These are phyloP conservation scores for Penicillium riverlandense DNA, from an alignment of 495 filamentous ascomycete genomes.

Conservation along the genomic window DNA sequence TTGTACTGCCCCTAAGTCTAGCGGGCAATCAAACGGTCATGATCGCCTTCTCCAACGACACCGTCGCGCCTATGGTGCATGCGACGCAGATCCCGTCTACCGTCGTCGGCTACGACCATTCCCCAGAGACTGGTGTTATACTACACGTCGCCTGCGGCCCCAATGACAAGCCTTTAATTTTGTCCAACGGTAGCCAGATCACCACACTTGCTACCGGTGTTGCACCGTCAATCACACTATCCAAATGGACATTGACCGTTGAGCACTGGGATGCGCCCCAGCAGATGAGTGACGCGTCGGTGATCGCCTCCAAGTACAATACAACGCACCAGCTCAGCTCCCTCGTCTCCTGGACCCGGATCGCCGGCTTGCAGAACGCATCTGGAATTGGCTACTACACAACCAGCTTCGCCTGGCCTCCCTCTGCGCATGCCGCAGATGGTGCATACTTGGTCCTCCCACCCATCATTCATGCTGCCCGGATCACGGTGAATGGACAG, in stretches of 20 bases:
- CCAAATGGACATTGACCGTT: conserved; percentile 34
- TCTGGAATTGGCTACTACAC: conserved; percentile 56
- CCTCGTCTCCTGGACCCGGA: conserved; percentile 31
- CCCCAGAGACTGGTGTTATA: neutral
- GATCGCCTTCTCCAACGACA: conserved; percentile 21
- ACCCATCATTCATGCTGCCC: conserved; percentile 6
- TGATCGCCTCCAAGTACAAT: conserved; percentile 18
- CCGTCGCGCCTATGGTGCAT: neutral
- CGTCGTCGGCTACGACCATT: conserved; percentile 13
- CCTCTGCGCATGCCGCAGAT: conserved; percentile 3
- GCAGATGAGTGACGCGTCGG: conserved; percentile 20
- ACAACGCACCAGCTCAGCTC: conserved; percentile 19
- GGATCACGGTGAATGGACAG: conserved; percentile 13
- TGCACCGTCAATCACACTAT: conserved; percentile 11
- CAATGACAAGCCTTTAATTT: conserved; percentile 2
- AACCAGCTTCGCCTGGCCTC: conserved; percentile 27
- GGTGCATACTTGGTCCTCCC: conserved; percentile 19
- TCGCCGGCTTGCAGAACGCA: conserved; percentile 55
- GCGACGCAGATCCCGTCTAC: conserved; percentile 5
- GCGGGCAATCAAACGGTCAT: conserved; percentile 27
- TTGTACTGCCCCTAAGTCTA: conserved; percentile 20
- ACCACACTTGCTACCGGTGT: conserved; percentile 2
- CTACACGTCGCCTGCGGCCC: conserved; percentile 11
- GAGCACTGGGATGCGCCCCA: conserved; percentile 33
- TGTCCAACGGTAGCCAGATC: conserved; percentile 21